Evolutionary conservation across 2,329 filamentous ascomycete genomes (phyloP), one percentile per base, ranked within the genome.

Genomic region (Beauveria bassiana): DNA sequence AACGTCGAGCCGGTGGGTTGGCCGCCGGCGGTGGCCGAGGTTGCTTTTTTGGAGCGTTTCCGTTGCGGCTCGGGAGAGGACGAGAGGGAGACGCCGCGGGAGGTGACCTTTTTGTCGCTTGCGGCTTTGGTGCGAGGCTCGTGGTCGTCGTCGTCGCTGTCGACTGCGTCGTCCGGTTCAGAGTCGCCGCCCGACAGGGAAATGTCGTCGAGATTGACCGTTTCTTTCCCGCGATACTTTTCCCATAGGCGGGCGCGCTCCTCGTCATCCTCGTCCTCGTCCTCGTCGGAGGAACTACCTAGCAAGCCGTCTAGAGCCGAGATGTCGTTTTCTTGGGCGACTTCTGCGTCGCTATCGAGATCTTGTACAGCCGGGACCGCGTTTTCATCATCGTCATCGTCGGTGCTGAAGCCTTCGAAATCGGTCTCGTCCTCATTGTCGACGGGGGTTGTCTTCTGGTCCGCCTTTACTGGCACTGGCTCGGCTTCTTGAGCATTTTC

Each of bases 1-100:
- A 92, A 91, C 0, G 83, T 83, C 0, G 88, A 84, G 60, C 74
- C 74, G 9, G 71, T 70, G 12, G 69, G 65, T 18, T 47, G 65
- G 31, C 47, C 57, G 61, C 71, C 70, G 8, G 68, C 63, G 31
- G 2, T 12, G 31, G 51, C 66, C 22, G 18, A 34, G 34, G 34
- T 8, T 18, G 43, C 57, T 40, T 68, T 71, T 22, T 66, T 63
- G n/a, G 66, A 26, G 8, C 63, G 62, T 43, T 68, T 65, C 24
- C 53, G 43, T 50, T 10, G 56, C 24, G 71, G 72, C 5, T 68
- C 68, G n/a, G 72, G 74, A 3, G 72, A 69, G 47, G 66, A 66
- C 12, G 70, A 74, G 34, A 59, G 45, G 56, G 46, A 59, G 57
- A 60, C 24, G 47, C 38, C 47, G 34, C 47, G 18, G 63, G 53